Percentiles rank a stretch among this genome's conserved stretches.
Evolutionary conservation across 495 filamentous ascomycete species (phyloP).

Genomic region (Xylaria palmicola): DNA sequence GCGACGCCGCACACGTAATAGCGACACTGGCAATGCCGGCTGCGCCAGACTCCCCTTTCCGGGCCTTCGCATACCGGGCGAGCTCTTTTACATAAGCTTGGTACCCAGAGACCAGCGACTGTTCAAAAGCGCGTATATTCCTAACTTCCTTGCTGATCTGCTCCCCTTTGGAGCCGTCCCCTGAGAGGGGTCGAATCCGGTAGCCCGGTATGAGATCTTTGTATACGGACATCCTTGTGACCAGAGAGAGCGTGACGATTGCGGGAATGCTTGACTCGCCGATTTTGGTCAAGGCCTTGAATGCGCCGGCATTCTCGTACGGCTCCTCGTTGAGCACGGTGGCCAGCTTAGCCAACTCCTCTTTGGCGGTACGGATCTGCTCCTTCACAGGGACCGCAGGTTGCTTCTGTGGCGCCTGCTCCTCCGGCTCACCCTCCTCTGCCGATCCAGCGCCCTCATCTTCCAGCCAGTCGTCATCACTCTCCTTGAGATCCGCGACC

Average conservation of each 20-base stretch:
- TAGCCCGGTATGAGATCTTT: constrained; percentile 96
- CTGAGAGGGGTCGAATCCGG: constrained; percentile 77
- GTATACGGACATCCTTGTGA: constrained; percentile 85
- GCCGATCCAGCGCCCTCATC: constrained; percentile 38
- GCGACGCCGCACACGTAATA: constrained; percentile 76
- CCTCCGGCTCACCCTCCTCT: constrained; percentile 41
- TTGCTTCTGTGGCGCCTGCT: constrained; percentile 29
- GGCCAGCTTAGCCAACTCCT: constrained; percentile 84
- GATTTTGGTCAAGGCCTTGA: constrained; percentile 75
- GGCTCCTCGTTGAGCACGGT: constrained; percentile 84
- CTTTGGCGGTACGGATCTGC: constrained; percentile 83
- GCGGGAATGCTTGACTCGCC: constrained; percentile 65
- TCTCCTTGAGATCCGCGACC: constrained; percentile 46
- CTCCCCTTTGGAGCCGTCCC: constrained; percentile 68
- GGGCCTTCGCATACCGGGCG: constrained; percentile 56
- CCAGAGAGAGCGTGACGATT: constrained; percentile 80
- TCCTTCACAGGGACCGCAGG: constrained; percentile 68
- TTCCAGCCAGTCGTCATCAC: constrained; percentile 56
- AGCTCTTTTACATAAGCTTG: constrained; percentile 78
- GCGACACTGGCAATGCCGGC: constrained; percentile 64
- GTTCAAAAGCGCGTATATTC: constrained; percentile 76
- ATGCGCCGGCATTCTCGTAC: constrained; percentile 78
- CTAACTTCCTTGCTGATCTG: constrained; percentile 92
- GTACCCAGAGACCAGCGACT: constrained; percentile 76
- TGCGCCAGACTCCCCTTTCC: constrained; percentile 32